Evolutionary conservation across 441 rosid species (phyloP), one percentile per base, ranked within the genome.

Genomic region (Gossypium davidsonii): DNA sequence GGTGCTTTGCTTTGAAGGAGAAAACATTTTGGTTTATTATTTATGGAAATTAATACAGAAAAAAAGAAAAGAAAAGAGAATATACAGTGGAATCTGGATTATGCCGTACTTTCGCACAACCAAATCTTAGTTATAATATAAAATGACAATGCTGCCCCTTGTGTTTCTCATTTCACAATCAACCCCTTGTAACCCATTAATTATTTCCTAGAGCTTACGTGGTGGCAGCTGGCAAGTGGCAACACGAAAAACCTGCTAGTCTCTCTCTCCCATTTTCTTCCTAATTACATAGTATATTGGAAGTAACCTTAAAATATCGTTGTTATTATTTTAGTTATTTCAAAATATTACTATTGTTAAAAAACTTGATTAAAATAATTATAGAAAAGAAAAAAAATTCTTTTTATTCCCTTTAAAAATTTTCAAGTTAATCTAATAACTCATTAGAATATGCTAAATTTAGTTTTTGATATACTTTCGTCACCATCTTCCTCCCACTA

Each of bases 51-150:
- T 70, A 64, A 21, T 28, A 51, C 67, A 52, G 48, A 15, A 64
- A 74, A 34, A 34, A 31, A 26, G 37, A 31, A 31, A 34, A 34
- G 1, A 1, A 6, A 1, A 34, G 39, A 77, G 93, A 85, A 87
- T 87, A 87, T 86, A 71, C 90, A 78, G 85, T 1, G 78, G 86
- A 77, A 75, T 79, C 88, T 63, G 42, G 68, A 79, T n/a, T 49
- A 76, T 62, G 67, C 78, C 53, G 15, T 57, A 57, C 62, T 57
- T 25, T 57, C 62, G 5, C 73, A 5, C 0, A 2, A 39, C 74
- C 4, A 12, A 52, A 61, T 56, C 73, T 60, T 46, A 3, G 21
- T 56, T 23, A 46, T 1, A 14, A 2, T 10, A 6, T 3, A 4
- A 23, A 49, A 64, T 73, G 31, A 26, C 62, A 10, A 3, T 17